Base-by-base conservation (phyloP, 352 stramenopile genomes). In the Phytophthora fragariaefolia region DNA sequence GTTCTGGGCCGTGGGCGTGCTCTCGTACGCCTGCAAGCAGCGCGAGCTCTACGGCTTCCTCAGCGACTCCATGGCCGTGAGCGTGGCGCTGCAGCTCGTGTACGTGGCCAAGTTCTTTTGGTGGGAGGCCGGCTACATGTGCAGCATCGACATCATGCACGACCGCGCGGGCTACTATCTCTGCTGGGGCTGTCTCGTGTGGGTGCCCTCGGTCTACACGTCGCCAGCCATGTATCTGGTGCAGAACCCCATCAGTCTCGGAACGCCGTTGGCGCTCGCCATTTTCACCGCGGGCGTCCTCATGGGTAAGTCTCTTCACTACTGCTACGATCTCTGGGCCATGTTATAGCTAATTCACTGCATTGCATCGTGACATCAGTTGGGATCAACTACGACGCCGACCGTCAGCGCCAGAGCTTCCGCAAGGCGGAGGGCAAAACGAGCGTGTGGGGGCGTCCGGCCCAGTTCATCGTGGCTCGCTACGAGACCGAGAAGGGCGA, bases 21-120 rank as follows among this genome's bases (percentile, higher is more conserved):
- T 98, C 52, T 98, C 87, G 52, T 98, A 97, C 71, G 93, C 91
- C 27, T 96, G 91, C 71, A 92, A 92, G 60, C 93, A 97, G 54
- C 87, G 81, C 17, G 73, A 96, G 32, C 56, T 96, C 13, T 92
- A 76, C 32, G 85, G 87, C 6, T 81, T 79, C 52, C 28, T 97
- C 17, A 90, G 93, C 59, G 87, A 97, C 79, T 97, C 88, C 56
- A 97, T 97, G 85, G 66, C 84, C 22, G 80, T 96, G 43, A 94
- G 87, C 57, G 92, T 96, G 6, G 74, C 61, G 4, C 80, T 98
- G 34, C 95, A 98, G 74, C 77, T 98, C 53, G 74, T 98, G 51
- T 99, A 99, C 82, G 78, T 99, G 12, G 89, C 87, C 74, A 99
- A 99, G 81, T 99, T 99, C 78, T 99, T 98, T 78, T 90, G 92